Percentiles rank a stretch among this genome's conserved stretches.
These are phyloP conservation scores for Malassezia slooffiae DNA, from an alignment of 1,284 basidiomycete species.

Conservation along the genomic window DNA sequence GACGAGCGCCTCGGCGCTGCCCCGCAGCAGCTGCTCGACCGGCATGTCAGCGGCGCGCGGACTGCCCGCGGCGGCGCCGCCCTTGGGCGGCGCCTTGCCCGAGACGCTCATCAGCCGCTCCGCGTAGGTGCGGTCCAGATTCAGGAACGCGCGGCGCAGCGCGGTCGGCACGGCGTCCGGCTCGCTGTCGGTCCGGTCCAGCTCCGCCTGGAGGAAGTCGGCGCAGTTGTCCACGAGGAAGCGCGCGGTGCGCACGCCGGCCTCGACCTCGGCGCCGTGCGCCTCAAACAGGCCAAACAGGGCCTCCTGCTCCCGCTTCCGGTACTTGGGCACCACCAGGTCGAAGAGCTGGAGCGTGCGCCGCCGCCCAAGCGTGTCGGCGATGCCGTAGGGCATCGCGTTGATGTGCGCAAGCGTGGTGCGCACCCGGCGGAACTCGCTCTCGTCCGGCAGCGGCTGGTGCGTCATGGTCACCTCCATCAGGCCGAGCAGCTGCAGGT, in stretches of 20 bases:
- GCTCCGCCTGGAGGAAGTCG: constrained; percentile 30
- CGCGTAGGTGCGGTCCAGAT: constrained; percentile 39
- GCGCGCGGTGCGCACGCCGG: constrained; percentile 54
- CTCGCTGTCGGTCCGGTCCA: constrained; percentile 18
- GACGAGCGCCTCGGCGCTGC: constrained; percentile 65
- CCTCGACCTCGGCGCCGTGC: constrained; percentile 50
- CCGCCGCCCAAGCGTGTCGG: constrained; percentile 69
- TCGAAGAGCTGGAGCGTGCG: constrained; percentile 71
- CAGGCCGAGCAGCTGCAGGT: constrained; percentile 77
- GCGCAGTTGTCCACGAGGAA: constrained; percentile 33
- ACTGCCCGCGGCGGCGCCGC: constrained; percentile 3
- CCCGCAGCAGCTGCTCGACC: constrained; percentile 33
- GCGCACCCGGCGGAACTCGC: constrained; percentile 77
- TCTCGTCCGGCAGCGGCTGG: constrained; percentile 59
- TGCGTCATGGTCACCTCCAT: constrained; percentile 89
- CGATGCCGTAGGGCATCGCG: constrained; percentile 90
- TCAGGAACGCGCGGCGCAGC: constrained; percentile 38
- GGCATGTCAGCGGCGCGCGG: constrained; percentile 2
- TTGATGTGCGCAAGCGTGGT: constrained; percentile 83
- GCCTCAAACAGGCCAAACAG: constrained; percentile 85
- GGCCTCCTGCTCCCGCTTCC: constrained; percentile 66
- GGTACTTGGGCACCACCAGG: constrained; percentile 79
- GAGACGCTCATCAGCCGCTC: constrained; percentile 29
- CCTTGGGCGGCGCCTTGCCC: background rate
- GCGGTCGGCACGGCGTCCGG: constrained; percentile 26